A percentile compares a stretch with the other conserved stretches of the same genome.
Evolutionary conservation across 2,329 filamentous ascomycete species (phyloP).

Genomic region (Aspergillus pseudotamarii): DNA sequence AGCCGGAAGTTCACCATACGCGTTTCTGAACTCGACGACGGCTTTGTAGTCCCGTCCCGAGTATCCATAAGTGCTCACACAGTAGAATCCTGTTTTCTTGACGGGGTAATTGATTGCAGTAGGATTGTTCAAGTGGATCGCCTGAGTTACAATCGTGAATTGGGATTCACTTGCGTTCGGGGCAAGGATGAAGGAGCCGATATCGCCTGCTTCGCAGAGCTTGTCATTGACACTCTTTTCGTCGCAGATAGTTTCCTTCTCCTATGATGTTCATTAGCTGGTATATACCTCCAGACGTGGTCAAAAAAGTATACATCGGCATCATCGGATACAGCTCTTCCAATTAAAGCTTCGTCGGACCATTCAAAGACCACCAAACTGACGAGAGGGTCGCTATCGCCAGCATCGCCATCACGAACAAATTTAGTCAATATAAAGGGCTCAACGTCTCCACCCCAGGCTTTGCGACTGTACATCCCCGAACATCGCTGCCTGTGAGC

Average conservation of each 20-base stretch:
- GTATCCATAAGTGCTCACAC: constrained; percentile 77
- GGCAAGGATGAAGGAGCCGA: constrained; percentile 81
- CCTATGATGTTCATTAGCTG: constrained; percentile 37
- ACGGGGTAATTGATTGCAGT: constrained; percentile 76
- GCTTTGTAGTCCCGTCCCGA: constrained; percentile 71
- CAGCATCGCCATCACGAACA: constrained; percentile 60
- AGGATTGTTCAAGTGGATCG: constrained; percentile 78
- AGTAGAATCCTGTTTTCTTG: constrained; percentile 93
- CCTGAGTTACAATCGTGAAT: constrained; percentile 74
- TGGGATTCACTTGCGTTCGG: constrained; percentile 74
- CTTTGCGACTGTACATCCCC: constrained; percentile 90
- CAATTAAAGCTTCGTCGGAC: constrained; percentile 79
- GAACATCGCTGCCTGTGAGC: constrained; percentile 79
- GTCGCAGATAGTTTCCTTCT: constrained; percentile 76
- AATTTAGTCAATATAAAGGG: constrained; percentile 90
- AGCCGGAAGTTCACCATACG: constrained; percentile 92
- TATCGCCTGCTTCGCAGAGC: constrained; percentile 74
- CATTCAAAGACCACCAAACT: constrained; percentile 94
- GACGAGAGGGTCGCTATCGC: constrained; percentile 71
- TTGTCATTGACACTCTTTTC: constrained; percentile 67
- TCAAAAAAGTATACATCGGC: constrained; percentile 52
- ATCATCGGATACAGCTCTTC: constrained; percentile 62
- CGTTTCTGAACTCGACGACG: constrained; percentile 89
- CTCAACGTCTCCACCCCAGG: constrained; percentile 85
- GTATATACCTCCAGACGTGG: background rate